Evolutionary conservation across 257 asterid genomes (phyloP), one percentile per base, ranked within the genome.

Genomic region (Nicotiana tomentosiformis): DNA sequence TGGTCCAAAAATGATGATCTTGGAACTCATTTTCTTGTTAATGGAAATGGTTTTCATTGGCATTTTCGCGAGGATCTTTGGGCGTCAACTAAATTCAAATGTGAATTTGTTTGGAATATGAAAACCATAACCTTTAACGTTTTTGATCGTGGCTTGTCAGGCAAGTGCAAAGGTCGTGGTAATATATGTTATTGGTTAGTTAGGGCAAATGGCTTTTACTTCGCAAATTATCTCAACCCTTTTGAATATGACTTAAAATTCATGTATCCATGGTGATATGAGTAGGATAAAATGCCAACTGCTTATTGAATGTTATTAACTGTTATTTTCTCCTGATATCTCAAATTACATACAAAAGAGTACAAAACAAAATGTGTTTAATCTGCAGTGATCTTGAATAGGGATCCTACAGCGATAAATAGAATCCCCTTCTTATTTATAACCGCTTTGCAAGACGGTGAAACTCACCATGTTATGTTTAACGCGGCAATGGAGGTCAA

Each of bases 171-270:
- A 49, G 61, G 79, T 72, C 79, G 39, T 49, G 79, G 39, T 23
- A 5, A 46, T 23, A 72, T 72, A 72, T 49, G 79, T 26, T 49
- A 72, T 7, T 72, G 61, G 79, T 46, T 72, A 18, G 61, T 23
- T 49, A 72, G 23, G 62, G 23, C 7, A 49, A 32, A 72, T 72
- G 79, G 39, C 39, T 46, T 72, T 4, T 72, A 49, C 14, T 23
- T 72, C 23, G 61, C 61, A 46, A 72, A 72, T 72, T 72, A 72
- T 72, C 8, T 72, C 61, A 72, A 72, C 8, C 79, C 61, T 72
- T 72, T 72, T 10, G 20, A 18, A 23, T 7, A 49, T 3, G 79
- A 72, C 23, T 7, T 72, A 7, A 46, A 23, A 72, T 17, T 72
- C 14, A 23, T 72, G 61, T 8, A 46, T 72, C 3, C 78, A 1